phyloP scores from a whole-genome alignment of 1,284 basidiomycete genomes.

The Ceratobasidium sp. region DNA sequence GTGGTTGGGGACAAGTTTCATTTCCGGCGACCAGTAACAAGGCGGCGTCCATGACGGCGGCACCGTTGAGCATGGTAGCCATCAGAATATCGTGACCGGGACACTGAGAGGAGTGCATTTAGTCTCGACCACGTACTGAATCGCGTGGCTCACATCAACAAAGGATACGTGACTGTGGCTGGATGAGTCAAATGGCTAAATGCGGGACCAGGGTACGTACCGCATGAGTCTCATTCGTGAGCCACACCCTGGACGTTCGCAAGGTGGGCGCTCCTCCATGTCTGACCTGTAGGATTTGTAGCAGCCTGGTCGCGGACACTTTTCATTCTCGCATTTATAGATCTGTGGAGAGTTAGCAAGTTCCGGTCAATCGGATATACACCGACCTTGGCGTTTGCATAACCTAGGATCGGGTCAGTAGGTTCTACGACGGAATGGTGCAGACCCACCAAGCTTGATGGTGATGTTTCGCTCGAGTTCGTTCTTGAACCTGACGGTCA shows the following conservation, averaged over 20 bases:
- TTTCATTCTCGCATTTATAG: constrained; percentile 95
- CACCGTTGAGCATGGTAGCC: constrained; percentile 99
- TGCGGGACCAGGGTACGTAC: constrained; percentile 44
- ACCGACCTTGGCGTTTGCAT: constrained; percentile 95
- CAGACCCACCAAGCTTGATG: constrained; percentile 79
- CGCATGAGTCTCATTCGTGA: constrained; percentile 87
- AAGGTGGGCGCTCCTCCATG: constrained; percentile 93
- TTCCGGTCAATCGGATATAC: neutral
- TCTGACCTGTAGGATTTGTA: constrained; percentile 93
- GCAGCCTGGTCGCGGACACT: constrained; percentile 91
- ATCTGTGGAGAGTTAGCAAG: constrained; percentile 63
- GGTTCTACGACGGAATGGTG: constrained; percentile 42
- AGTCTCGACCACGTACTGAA: neutral
- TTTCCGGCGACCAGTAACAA: constrained; percentile 95
- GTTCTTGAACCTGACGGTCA: constrained; percentile 99
- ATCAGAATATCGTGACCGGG: constrained; percentile 97
- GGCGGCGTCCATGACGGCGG: constrained; percentile 99
- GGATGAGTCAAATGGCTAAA: constrained; percentile 21
- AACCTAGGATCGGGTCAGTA: constrained; percentile 53
- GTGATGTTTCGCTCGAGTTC: constrained; percentile 98
- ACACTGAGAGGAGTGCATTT: constrained; percentile 53
- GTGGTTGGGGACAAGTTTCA: constrained; percentile 98
- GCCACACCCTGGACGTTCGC: constrained; percentile 92
- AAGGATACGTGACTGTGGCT: constrained; percentile 85
- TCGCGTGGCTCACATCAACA: constrained; percentile 65